Evolutionary conservation across 148 eudicot genomes (phyloP).

Genomic region (Camellia sinensis): DNA sequence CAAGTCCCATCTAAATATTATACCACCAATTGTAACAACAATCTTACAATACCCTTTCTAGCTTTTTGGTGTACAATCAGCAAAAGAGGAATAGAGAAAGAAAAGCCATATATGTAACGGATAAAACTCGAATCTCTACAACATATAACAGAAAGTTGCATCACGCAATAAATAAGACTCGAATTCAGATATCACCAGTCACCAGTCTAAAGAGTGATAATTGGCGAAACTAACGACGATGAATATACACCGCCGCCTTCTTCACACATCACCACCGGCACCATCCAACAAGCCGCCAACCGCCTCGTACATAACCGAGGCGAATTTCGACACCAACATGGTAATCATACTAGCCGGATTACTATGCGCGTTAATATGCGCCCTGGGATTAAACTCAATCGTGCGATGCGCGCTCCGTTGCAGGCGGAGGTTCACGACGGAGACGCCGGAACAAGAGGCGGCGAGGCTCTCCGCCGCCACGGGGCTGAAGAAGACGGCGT

Average conservation of each 20-base stretch:
- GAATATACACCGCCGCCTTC: slow-evolving; percentile 13
- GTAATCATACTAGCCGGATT: slow-evolving; percentile 48
- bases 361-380: slow-evolving; percentile 47
- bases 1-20: no score
- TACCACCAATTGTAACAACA: no score
- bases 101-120: no score
- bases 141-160: no score
- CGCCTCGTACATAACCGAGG: slow-evolving; percentile 17
- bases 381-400: slow-evolving; percentile 45
- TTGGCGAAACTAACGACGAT: not conserved
- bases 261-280: not conserved
- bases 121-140: no score
- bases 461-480: slow-evolving; percentile 1
- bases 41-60: not conserved
- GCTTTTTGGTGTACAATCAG: not conserved
- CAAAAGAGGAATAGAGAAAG: no score
- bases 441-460: slow-evolving; percentile 17
- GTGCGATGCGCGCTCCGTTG: slow-evolving; percentile 44
- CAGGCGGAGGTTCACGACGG: slow-evolving; percentile 22
- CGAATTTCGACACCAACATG: slow-evolving; percentile 49
- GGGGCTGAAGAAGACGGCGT: slow-evolving; percentile 41
- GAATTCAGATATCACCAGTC: no score
- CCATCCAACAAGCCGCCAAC: slow-evolving; percentile 1
- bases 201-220: no score
- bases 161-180: no score